phyloP scores from a whole-genome alignment of 164 flowering plant genomes.

The Umbilicus rupestris region DNA sequence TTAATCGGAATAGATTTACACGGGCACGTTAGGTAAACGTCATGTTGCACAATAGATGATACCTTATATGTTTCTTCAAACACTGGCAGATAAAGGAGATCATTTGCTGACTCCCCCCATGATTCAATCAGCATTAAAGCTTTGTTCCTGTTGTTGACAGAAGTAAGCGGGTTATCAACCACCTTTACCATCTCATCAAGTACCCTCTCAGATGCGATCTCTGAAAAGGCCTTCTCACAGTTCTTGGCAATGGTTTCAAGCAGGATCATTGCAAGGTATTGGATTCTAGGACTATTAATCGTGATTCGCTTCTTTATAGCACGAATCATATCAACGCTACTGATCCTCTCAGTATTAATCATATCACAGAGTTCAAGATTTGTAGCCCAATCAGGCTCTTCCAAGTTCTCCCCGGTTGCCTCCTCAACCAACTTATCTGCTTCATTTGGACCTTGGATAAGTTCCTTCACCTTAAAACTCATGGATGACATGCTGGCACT shows the following conservation, averaged over 20 bases:
- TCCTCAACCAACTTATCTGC: conserved; percentile 91
- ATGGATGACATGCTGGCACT: conserved; percentile 75
- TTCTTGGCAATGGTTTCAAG: conserved; percentile 72
- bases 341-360: conserved; percentile 66
- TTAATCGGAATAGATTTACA: no score
- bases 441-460: conserved; percentile 78
- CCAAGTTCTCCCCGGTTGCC: conserved; percentile 75
- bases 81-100: conserved; percentile 83
- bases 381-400: no score
- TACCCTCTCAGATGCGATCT: conserved; percentile 85
- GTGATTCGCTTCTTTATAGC: no score
- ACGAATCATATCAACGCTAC: no score
- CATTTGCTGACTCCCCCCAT: conserved; percentile 89
- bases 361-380: conserved; percentile 82
- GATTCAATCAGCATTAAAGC: conserved; percentile 75
- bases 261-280: conserved; percentile 59
- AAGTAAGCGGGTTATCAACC: conserved; percentile 90
- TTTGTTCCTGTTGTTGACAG: conserved; percentile 80
- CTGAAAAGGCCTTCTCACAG: conserved; percentile 87
- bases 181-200: conserved; percentile 97
- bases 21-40: no score
- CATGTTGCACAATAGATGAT: neutral
- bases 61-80: conserved; percentile 95
- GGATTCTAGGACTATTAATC: conserved; percentile 64
- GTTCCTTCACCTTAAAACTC: conserved; percentile 92